These are phyloP conservation scores for Monosporascus sp. DNA, from an alignment of 2,329 filamentous ascomycete genomes.

Conservation along the genomic window DNA sequence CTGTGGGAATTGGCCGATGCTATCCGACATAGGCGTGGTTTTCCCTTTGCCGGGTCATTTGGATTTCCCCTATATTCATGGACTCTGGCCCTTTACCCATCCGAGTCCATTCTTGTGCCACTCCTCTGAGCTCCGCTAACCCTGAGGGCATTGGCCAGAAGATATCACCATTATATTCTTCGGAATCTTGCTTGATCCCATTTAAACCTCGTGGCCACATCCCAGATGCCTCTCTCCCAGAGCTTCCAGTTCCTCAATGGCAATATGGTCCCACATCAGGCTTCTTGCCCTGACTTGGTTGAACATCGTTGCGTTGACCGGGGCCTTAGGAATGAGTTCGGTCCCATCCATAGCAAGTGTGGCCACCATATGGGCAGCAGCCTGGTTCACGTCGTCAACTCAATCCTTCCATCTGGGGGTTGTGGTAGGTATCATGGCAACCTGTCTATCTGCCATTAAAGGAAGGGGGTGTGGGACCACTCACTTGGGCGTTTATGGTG, in stretches of 20 bases:
- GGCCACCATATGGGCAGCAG: constrained; percentile 29
- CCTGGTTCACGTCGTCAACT: constrained; percentile 2
- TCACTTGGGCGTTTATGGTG: constrained; percentile 27
- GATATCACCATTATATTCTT: too few species aligned
- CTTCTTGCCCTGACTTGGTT: background rate
- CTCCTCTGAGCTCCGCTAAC: too few species aligned
- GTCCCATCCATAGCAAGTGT: constrained; percentile 25
- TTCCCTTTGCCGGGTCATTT: too few species aligned
- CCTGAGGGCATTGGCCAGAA: too few species aligned
- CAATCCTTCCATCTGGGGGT: too few species aligned
- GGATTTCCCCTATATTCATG: too few species aligned
- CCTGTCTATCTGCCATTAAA: background rate
- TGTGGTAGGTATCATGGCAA: background rate
- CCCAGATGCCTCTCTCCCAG: background rate
- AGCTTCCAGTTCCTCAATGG: background rate
- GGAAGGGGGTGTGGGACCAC: background rate
- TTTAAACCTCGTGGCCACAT: background rate
- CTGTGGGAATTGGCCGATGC: too few species aligned
- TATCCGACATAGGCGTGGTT: too few species aligned
- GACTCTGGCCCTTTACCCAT: too few species aligned
- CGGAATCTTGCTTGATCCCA: too few species aligned
- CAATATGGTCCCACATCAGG: background rate
- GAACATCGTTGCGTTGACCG: constrained; percentile 18
- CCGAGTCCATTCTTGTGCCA: too few species aligned
- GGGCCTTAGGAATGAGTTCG: constrained; percentile 26